phyloP scores from a whole-genome alignment of 306 rosid species.

The Cicer pinnatifidum region DNA sequence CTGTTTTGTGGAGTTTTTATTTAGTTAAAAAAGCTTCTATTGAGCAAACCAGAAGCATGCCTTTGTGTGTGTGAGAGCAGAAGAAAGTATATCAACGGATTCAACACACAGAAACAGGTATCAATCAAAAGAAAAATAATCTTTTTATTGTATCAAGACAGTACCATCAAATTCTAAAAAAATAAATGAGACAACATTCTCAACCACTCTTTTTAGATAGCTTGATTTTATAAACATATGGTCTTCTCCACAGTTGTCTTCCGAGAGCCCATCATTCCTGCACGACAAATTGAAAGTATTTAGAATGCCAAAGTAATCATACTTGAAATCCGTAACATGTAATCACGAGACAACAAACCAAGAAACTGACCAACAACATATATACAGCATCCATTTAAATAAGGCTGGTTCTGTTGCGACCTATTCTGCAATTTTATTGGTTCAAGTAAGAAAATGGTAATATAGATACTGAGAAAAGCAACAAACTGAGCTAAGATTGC shows the following conservation, averaged over 20 bases:
- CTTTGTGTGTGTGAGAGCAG: background rate
- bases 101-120: background rate
- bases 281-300: conserved; percentile 45
- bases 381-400: conserved; percentile 83
- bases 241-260: conserved; percentile 88
- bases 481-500: conserved; percentile 39
- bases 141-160: conserved; percentile 41
- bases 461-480: conserved; percentile 28
- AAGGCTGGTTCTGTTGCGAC: conserved; percentile 63
- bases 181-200: conserved; percentile 35
- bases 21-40: no score
- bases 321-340: conserved; percentile 26
- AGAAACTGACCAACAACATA: conserved; percentile 92
- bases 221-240: conserved; percentile 20
- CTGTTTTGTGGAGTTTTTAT: no score
- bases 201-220: conserved; percentile 24
- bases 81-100: background rate
- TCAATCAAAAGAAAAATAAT: conserved; percentile 15
- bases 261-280: conserved; percentile 99
- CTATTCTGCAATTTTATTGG: conserved; percentile 71
- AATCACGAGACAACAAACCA: conserved; percentile 47
- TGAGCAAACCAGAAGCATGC: no score
- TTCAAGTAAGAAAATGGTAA: conserved; percentile 55
- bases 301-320: conserved; percentile 34
- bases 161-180: conserved; percentile 16